Conservation (phyloP, 1,284 basidiomycete species). For the Boletus nobilissimus region DNA sequence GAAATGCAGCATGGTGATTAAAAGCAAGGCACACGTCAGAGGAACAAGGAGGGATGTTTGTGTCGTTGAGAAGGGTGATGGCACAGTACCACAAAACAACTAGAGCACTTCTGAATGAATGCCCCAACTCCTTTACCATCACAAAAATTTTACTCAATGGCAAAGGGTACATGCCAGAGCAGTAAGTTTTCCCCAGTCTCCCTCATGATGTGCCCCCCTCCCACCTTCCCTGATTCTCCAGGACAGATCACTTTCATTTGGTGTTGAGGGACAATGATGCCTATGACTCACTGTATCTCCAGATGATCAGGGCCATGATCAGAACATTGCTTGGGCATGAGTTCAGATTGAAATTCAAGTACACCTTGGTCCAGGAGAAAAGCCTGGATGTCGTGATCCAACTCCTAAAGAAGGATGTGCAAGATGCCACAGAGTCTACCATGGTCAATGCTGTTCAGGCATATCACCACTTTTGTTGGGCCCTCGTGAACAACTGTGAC, state of each 20-base stretch:
- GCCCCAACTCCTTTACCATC: not conserved
- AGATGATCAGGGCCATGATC: constrained; percentile 15
- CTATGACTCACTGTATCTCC: constrained; percentile 1
- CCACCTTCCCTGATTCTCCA: not conserved
- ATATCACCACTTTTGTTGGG: constrained; percentile 11
- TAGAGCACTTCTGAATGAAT: not conserved
- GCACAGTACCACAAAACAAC: not conserved
- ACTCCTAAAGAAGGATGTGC: not conserved
- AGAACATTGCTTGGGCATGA: not conserved
- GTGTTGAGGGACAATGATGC: not conserved
- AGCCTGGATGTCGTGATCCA: not conserved
- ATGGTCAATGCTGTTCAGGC: not conserved
- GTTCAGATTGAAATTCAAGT: constrained; percentile 11
- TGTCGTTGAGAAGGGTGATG: not conserved
- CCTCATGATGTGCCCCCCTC: not conserved
- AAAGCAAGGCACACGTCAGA: not conserved
- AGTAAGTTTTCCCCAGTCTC: not conserved
- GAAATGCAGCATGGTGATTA: not conserved
- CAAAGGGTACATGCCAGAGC: not conserved
- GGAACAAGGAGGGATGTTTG: constrained; percentile 2
- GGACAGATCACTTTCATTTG: not conserved
- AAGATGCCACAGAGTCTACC: not conserved
- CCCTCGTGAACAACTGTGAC: constrained; percentile 1
- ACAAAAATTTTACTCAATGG: constrained; percentile 10
- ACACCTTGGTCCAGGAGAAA: not conserved